These are phyloP conservation scores for Acidiella bohemica DNA, from an alignment of 495 filamentous ascomycete species.

Conservation along the genomic window DNA sequence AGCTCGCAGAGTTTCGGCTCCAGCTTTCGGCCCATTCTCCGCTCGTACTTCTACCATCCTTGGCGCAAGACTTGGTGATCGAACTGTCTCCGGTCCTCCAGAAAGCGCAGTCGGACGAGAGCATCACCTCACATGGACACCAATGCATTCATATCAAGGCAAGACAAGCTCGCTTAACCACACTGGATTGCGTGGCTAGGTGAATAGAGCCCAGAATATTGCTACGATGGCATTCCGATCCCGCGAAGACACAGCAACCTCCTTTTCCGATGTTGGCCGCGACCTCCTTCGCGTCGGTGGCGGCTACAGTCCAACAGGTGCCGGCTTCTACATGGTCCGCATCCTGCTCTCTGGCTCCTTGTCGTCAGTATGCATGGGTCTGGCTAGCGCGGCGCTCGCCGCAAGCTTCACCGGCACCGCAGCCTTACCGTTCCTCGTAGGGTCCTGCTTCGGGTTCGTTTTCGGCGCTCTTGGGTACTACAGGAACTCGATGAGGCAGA, in stretches of 20 bases:
- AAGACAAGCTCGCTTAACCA: too few species aligned
- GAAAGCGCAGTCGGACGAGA: too few species aligned
- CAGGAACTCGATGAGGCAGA: neutral
- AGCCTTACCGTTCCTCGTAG: constrained; percentile 4
- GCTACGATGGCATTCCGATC: constrained; percentile 1
- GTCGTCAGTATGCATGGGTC: constrained; percentile 1
- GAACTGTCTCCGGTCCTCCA: too few species aligned
- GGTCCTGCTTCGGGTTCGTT: constrained; percentile 1
- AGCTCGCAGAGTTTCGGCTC: too few species aligned
- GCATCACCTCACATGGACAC: too few species aligned
- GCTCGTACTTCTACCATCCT: too few species aligned
- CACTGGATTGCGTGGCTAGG: too few species aligned
- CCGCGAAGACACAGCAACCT: neutral
- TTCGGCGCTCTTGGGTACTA: constrained; percentile 3
- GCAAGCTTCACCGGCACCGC: neutral
- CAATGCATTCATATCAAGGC: too few species aligned
- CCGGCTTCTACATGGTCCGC: constrained; percentile 2
- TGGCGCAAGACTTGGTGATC: too few species aligned
- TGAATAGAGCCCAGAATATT: too few species aligned
- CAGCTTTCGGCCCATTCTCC: too few species aligned
- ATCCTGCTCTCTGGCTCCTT: constrained; percentile 1
- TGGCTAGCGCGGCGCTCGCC: neutral
- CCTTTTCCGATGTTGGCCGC: neutral
- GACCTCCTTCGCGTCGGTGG: constrained; percentile 1
- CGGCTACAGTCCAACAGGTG: neutral